Conservation (phyloP, 164 flowering plant species). For the Magnolia officinalis region DNA sequence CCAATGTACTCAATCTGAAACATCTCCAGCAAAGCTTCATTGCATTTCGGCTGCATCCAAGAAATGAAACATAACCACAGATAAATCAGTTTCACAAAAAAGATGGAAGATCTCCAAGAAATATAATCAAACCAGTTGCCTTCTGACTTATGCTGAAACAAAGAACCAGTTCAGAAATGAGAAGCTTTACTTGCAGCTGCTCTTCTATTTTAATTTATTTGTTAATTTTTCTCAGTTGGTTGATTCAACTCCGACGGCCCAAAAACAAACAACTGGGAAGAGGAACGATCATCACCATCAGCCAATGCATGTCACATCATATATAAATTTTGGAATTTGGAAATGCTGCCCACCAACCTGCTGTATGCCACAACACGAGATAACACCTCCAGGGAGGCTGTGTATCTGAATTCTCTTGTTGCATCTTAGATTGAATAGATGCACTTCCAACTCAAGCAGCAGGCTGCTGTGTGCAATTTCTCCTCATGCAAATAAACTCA, state of each 20-base stretch:
- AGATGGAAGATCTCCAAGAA: not conserved
- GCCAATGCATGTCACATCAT: not conserved
- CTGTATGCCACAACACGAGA: not conserved
- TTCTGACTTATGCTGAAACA: not conserved
- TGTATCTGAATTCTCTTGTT: not conserved
- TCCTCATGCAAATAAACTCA: not conserved
- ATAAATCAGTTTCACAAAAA: not conserved
- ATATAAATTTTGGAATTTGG: not conserved
- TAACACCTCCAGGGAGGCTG: not conserved
- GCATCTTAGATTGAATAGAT: not conserved
- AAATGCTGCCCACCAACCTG: not conserved
- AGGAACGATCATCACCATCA: not conserved
- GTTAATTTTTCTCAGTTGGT: not conserved
- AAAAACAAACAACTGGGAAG: not conserved
- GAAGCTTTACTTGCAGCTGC: not conserved
- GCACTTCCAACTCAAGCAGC: not conserved
- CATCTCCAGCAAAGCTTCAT: conserved; percentile 57
- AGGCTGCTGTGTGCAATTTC: not conserved
- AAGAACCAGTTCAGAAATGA: not conserved
- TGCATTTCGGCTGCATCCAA: conserved; percentile 52
- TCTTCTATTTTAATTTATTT: not conserved
- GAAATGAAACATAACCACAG: conserved; percentile 1
- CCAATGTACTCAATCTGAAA: conserved; percentile 58
- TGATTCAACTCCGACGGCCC: not conserved
- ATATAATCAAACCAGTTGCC: not conserved